These are phyloP conservation scores for Fusarium mexicanum DNA, from an alignment of 2,329 filamentous ascomycete species.

Conservation along the genomic window DNA sequence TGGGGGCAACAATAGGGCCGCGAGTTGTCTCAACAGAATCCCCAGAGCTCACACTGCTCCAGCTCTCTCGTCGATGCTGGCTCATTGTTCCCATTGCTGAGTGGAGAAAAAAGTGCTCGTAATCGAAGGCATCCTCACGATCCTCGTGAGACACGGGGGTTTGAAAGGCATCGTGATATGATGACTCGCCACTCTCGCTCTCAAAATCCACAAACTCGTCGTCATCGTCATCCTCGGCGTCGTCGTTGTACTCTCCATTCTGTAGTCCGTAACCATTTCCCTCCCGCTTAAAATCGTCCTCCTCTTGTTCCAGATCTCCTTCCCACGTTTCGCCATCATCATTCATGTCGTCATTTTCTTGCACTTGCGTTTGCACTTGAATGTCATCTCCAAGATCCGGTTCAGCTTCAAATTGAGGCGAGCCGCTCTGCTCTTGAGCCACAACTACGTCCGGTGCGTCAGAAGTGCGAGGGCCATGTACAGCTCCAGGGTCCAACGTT, in stretches of 20 bases:
- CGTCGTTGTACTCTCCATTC: constrained; percentile 37
- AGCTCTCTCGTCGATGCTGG: constrained; percentile 53
- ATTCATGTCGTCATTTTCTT: constrained; percentile 47
- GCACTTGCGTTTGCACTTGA: neutral
- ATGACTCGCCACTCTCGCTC: constrained; percentile 71
- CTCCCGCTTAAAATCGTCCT: constrained; percentile 21
- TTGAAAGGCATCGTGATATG: constrained; percentile 70
- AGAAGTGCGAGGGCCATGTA: neutral
- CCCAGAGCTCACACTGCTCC: constrained; percentile 66
- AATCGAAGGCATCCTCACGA: constrained; percentile 94
- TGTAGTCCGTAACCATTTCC: constrained; percentile 38
- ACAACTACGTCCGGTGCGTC: neutral
- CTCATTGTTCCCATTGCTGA: constrained; percentile 86
- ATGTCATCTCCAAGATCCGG: constrained; percentile 30
- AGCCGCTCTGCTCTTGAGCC: neutral
- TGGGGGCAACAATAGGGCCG: constrained; percentile 47
- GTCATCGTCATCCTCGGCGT: constrained; percentile 43
- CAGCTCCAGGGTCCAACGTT: constrained; percentile 8
- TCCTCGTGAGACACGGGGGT: constrained; percentile 84
- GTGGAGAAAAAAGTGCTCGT: constrained; percentile 94
- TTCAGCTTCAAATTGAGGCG: neutral
- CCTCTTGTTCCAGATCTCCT: constrained; percentile 13
- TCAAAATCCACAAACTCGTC: constrained; percentile 53
- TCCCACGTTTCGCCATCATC: constrained; percentile 37
- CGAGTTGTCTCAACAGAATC: constrained; percentile 71